Percentiles rank a stretch among this genome's conserved stretches.
These are phyloP conservation scores for Suillus hirtellus DNA, from an alignment of 768 basidiomycete genomes.

Conservation along the genomic window DNA sequence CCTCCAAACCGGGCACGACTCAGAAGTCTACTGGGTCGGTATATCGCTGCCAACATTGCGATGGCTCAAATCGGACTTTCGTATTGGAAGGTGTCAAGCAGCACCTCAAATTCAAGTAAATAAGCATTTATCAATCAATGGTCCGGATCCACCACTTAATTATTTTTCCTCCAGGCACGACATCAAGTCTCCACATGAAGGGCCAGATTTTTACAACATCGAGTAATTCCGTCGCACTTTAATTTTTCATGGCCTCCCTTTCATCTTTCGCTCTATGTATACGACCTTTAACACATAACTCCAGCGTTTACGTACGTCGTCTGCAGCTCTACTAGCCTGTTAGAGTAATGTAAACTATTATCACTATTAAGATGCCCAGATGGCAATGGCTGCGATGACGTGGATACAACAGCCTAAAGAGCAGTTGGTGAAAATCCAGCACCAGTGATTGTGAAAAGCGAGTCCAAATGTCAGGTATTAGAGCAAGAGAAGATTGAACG, in stretches of 20 bases:
- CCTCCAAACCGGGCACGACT: background rate
- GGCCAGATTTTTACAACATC: background rate
- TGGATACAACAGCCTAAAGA: background rate
- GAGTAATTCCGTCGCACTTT: background rate
- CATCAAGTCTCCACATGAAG: background rate
- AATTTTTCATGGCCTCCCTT: background rate
- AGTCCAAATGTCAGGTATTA: constrained; percentile 70
- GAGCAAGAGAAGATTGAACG: constrained; percentile 63
- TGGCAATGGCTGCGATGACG: background rate
- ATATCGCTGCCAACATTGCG: constrained; percentile 3
- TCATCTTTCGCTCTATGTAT: background rate
- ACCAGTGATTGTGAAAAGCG: constrained; percentile 74
- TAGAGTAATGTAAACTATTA: background rate
- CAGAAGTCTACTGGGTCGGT: background rate
- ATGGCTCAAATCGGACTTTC: background rate
- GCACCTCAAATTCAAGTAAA: constrained; percentile 7
- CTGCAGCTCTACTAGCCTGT: too few relatives aligned
- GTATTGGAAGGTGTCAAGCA: background rate
- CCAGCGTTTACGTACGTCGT: too few relatives aligned
- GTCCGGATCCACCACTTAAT: background rate
- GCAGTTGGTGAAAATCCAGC: background rate
- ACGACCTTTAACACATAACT: background rate
- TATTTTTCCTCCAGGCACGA: background rate
- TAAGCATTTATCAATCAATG: background rate
- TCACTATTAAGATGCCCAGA: background rate